phyloP scores from a whole-genome alignment of 768 basidiomycete genomes.

The Pleurotus sapidus region DNA sequence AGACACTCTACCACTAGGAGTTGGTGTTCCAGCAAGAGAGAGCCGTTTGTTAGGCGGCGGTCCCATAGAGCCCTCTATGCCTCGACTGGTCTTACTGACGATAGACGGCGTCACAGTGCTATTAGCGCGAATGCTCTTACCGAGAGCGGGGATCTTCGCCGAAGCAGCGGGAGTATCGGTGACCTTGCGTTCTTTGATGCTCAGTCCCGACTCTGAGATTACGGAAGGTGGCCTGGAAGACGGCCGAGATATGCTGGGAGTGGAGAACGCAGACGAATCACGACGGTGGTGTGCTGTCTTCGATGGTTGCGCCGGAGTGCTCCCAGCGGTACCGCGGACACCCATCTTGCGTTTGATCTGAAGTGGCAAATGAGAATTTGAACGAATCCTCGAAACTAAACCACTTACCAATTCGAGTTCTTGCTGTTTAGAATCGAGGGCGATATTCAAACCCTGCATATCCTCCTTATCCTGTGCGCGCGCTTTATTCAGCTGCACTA shows the following conservation, averaged over 20 bases:
- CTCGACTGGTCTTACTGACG: slow-evolving; percentile 17
- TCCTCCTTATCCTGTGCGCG: slow-evolving; percentile 72
- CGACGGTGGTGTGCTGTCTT: slow-evolving; percentile 40
- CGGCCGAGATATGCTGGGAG: slow-evolving; percentile 50
- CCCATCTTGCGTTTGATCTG: slow-evolving; percentile 66
- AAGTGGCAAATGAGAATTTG: neutral
- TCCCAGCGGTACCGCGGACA: slow-evolving; percentile 52
- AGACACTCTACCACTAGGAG: slow-evolving; percentile 30
- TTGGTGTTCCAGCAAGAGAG: slow-evolving; percentile 36
- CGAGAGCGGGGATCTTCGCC: slow-evolving; percentile 38
- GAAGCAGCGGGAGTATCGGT: slow-evolving; percentile 30
- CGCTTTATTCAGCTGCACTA: slow-evolving; percentile 69
- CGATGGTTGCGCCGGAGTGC: slow-evolving; percentile 49
- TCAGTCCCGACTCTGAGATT: slow-evolving; percentile 47
- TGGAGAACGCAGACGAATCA: slow-evolving; percentile 56
- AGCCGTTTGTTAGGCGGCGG: slow-evolving; percentile 40
- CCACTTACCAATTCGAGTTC: slow-evolving; percentile 81
- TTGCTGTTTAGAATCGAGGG: slow-evolving; percentile 91
- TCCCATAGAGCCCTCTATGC: slow-evolving; percentile 45
- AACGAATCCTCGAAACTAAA: neutral
- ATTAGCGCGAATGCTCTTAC: slow-evolving; percentile 50
- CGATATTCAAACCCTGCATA: slow-evolving; percentile 81
- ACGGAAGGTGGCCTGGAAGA: slow-evolving; percentile 60
- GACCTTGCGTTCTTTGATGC: slow-evolving; percentile 35
- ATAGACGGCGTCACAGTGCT: slow-evolving; percentile 21